Conservation (phyloP, 345 rosid species). For the Orychophragmus violaceus region DNA sequence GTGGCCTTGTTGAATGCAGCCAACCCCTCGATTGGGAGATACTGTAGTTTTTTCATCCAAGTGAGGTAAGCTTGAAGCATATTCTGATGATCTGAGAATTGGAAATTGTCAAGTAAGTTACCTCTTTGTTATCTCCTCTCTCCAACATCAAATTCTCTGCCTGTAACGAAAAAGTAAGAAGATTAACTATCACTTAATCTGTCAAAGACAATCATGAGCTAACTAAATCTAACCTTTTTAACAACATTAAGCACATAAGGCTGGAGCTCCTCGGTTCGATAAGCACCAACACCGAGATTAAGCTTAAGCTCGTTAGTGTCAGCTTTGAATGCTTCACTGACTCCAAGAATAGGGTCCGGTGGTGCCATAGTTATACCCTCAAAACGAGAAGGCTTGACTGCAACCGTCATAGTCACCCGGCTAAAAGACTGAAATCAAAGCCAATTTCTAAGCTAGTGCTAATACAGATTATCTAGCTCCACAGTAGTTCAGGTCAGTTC, state of each 20-base stretch:
- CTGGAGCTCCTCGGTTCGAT: conserved; percentile 86
- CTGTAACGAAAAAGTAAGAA: conserved; percentile 31
- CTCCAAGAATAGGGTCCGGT: conserved; percentile 97
- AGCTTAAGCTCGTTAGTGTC: conserved; percentile 72
- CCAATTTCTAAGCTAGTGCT: neutral
- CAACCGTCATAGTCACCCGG: conserved; percentile 56
- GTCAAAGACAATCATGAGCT: neutral
- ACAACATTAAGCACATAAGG: conserved; percentile 95
- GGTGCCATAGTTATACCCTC: conserved; percentile 91
- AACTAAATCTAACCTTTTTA: conserved; percentile 52
- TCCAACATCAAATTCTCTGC: conserved; percentile 86
- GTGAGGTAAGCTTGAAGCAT: neutral
- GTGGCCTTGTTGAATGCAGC: conserved; percentile 88
- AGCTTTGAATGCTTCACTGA: conserved; percentile 89
- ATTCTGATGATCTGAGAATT: neutral
- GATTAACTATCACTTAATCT: neutral
- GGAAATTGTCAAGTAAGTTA: conserved; percentile 24
- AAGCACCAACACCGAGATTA: conserved; percentile 98
- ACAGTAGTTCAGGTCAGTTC: neutral
- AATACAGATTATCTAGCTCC: neutral
- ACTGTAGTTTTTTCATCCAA: conserved; percentile 44
- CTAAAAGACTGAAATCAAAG: conserved; percentile 49
- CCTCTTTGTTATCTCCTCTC: conserved; percentile 95
- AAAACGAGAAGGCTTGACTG: conserved; percentile 70
- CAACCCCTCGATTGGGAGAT: conserved; percentile 92